phyloP scores from a whole-genome alignment of 805 yeast species.

The Candida jianshihensis region DNA sequence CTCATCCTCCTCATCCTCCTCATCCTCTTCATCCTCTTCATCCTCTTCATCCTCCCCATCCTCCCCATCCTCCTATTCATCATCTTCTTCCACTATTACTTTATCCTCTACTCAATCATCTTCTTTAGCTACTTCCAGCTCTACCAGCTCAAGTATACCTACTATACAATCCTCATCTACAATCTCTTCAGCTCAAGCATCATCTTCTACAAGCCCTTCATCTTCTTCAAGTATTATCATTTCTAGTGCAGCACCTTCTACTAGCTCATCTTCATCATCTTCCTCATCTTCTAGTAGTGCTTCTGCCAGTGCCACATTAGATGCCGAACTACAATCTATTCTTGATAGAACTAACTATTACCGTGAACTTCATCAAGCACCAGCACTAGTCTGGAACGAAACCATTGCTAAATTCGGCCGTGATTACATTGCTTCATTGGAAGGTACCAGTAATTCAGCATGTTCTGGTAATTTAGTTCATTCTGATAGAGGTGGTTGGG shows the following conservation, averaged over 20 bases:
- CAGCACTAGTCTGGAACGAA: slow-evolving; percentile 42
- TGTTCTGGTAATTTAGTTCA: slow-evolving; percentile 57
- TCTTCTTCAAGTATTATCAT: no score
- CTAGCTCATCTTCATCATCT: background rate
- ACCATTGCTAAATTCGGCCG: slow-evolving; percentile 41
- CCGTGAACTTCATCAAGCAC: slow-evolving; percentile 41
- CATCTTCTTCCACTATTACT: no score
- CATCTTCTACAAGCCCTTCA: no score
- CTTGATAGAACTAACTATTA: slow-evolving; percentile 43
- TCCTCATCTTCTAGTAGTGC: background rate
- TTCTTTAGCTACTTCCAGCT: no score
- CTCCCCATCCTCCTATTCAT: no score
- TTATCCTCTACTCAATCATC: no score
- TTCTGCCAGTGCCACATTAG: background rate
- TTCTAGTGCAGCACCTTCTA: no score
- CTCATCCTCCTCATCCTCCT: background rate
- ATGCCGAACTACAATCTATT: slow-evolving; percentile 31
- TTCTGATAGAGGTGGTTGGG: slow-evolving; percentile 30
- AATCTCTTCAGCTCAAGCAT: background rate
- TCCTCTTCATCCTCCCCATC: background rate
- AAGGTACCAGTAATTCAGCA: slow-evolving; percentile 31
- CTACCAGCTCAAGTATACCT: no score
- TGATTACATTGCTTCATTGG: slow-evolving; percentile 33
- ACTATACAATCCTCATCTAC: background rate
- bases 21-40: background rate